phyloP scores from a whole-genome alignment of 139 green algal genomes.

The Mesotaenium endlicherianum region DNA sequence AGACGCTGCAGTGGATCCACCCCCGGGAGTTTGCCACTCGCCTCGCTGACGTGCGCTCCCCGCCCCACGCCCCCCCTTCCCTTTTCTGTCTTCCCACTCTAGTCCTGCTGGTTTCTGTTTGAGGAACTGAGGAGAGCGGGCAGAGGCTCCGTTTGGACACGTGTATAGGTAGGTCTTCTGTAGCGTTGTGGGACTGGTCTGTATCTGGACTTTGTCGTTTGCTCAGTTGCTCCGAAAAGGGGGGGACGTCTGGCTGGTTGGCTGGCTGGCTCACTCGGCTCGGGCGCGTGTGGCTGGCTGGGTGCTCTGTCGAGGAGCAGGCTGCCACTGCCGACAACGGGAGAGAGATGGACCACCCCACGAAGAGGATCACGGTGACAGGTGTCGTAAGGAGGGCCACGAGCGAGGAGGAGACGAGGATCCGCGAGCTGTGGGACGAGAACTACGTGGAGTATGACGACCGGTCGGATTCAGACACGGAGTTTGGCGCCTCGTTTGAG shows the following conservation, averaged over 20 bases:
- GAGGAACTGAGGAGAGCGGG: too few relatives aligned
- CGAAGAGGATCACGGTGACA: neutral
- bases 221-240: too few relatives aligned
- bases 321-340: neutral
- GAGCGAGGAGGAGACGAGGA: slow-evolving; percentile 11
- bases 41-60: slow-evolving; percentile 1
- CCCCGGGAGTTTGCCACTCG: slow-evolving; percentile 34
- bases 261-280: too few relatives aligned
- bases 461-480: too few relatives aligned
- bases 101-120: neutral
- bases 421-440: slow-evolving; percentile 25
- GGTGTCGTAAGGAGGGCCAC: slow-evolving; percentile 29
- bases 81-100: neutral
- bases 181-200: too few relatives aligned
- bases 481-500: too few relatives aligned
- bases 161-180: too few relatives aligned
- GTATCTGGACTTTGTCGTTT: too few relatives aligned
- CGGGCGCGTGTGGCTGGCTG: too few relatives aligned
- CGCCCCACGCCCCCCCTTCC: neutral
- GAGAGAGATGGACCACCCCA: slow-evolving; percentile 15
- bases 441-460: neutral
- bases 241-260: too few relatives aligned
- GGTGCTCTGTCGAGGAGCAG: too few relatives aligned
- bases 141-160: too few relatives aligned
- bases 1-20: slow-evolving; percentile 44